Conservation (phyloP, 2,329 filamentous ascomycete genomes). For the Verticillium longisporum region DNA sequence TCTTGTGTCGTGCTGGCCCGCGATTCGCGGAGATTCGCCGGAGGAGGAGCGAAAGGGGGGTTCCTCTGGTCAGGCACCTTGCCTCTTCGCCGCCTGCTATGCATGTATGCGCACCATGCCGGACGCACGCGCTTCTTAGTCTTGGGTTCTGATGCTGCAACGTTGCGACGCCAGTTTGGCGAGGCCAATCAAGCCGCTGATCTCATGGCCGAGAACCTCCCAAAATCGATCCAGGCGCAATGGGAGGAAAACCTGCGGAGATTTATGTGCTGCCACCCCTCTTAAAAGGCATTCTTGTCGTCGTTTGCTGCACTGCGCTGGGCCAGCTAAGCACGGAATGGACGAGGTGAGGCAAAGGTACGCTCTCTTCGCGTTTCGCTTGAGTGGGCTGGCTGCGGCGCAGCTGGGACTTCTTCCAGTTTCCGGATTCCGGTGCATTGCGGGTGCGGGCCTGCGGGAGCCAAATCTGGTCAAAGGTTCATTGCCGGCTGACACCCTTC, state of each 20-base stretch:
- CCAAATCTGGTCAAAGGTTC: neutral
- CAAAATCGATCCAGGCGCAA: neutral
- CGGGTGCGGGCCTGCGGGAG: neutral
- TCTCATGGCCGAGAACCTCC: conserved; percentile 1
- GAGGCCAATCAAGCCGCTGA: conserved; percentile 1
- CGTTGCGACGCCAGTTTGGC: neutral
- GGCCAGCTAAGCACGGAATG: neutral
- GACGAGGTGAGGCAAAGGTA: neutral
- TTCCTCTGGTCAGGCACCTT: neutral
- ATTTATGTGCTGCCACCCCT: neutral
- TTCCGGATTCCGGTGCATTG: neutral
- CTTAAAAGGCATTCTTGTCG: neutral
- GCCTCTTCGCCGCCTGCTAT: neutral
- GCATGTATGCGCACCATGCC: neutral
- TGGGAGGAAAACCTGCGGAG: neutral
- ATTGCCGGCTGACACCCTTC: neutral
- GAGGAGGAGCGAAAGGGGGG: neutral
- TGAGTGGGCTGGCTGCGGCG: neutral
- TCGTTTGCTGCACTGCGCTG: too few relatives aligned
- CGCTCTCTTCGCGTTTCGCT: neutral
- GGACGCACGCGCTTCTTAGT: neutral
- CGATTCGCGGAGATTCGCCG: neutral
- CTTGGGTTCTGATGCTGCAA: neutral
- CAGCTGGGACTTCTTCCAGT: neutral
- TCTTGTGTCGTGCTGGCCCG: neutral